Evolutionary conservation across 768 basidiomycete genomes (phyloP), one percentile per base, ranked within the genome.

Genomic region (Lactarius hatsudake): DNA sequence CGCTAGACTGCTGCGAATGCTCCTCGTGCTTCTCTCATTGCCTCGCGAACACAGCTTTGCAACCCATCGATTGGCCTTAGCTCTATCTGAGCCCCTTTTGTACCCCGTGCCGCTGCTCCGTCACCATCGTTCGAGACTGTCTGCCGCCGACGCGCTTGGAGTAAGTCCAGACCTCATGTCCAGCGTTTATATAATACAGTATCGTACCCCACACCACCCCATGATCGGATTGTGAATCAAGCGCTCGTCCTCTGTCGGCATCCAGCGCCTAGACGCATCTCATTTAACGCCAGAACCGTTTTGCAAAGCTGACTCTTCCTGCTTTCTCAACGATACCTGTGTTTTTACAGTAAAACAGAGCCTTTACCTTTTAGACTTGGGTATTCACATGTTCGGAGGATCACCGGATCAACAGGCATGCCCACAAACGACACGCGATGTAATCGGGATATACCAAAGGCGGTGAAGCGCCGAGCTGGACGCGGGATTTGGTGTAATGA

Each of bases 151-250:
- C 20, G 51, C 26, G 45, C 54, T 40, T 18, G 36, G 40, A 15
- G 18, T 32, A 59, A 67, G 66, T 23, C 66, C 66, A 67, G 66
- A 63, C 66, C 43, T 23, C 26, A 40, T 34, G 20, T n/a, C 12
- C 36, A 56, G 61, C 66, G 66, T 62, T 53, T 55, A 54, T 66
- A 15, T 9, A 23, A 51, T 26, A 23, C 51, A 51, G 5, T 51
- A 23, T 12, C 51, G 51, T 51, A 63, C 66, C 66, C 66, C 66
- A 54, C 66, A 67, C 36, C 58, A 59, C 61, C 66, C 66, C 66
- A 67, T 62, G 57, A 51, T 53, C 62, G 57, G 66, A 51, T 40
- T 56, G 32, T 53, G 45, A 13, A 1, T n/a, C 51, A 54, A 63
- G 61, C 57, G 61, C 61, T 34, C 8, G 55, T 17, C 17, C 28